Percentiles rank a stretch among this genome's conserved stretches.
These are phyloP conservation scores for Boletellus sp. DNA, from an alignment of 768 basidiomycete genomes.

Conservation along the genomic window DNA sequence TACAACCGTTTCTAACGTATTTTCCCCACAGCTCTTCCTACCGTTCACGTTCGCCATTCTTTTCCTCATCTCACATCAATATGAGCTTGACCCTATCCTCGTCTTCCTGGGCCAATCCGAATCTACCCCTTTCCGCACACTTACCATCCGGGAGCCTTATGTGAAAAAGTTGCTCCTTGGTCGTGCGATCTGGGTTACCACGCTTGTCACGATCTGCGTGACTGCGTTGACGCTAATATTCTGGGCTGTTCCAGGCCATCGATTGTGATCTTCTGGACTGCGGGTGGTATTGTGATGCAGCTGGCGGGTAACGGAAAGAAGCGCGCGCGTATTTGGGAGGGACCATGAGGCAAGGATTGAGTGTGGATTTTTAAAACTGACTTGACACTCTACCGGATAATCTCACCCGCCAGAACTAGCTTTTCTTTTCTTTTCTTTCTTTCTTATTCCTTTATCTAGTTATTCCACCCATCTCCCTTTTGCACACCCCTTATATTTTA, in stretches of 20 bases:
- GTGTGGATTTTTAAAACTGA: constrained; percentile 14
- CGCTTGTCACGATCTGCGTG: constrained; percentile 73
- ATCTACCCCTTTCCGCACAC: constrained; percentile 93
- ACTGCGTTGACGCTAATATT: constrained; percentile 86
- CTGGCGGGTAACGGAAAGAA: constrained; percentile 3
- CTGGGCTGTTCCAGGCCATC: constrained; percentile 93
- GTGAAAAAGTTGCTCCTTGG: constrained; percentile 87
- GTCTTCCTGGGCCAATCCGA: constrained; percentile 93
- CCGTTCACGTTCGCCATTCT: constrained; percentile 89
- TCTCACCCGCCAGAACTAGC: constrained; percentile 17
- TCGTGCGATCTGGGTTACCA: constrained; percentile 86
- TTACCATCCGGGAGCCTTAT: constrained; percentile 89
- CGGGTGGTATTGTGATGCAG: constrained; percentile 5
- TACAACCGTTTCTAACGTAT: constrained; percentile 3
- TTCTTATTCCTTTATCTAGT: constrained; percentile 33
- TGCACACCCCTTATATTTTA: constrained; percentile 20
- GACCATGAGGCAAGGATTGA: constrained; percentile 11
- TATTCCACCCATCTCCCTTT: constrained; percentile 19
- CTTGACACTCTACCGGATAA: constrained; percentile 20
- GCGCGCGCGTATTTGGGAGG: constrained; percentile 8
- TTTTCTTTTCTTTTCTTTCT: constrained; percentile 9
- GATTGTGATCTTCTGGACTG: constrained; percentile 48
- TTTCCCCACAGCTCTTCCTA: constrained; percentile 73
- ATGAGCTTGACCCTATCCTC: constrained; percentile 94
- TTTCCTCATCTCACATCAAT: constrained; percentile 92